Percentiles rank a stretch among this genome's conserved stretches.
Conservation (phyloP, 306 rosid genomes). For the Castanospermum australe region DNA sequence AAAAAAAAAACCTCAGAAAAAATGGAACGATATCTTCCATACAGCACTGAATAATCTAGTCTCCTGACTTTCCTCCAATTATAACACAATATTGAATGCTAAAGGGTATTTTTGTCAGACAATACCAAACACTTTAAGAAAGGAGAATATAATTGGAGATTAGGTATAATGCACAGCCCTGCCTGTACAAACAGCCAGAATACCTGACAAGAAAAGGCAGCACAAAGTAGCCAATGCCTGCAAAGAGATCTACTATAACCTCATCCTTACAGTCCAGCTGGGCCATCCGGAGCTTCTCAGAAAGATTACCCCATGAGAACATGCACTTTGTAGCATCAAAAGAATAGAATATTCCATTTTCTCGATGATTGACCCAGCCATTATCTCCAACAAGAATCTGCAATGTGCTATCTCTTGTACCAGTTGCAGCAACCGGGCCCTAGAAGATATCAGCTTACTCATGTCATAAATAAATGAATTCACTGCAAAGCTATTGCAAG, state of each 20-base stretch:
- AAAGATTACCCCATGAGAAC: constrained; percentile 99
- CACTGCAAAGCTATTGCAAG: constrained; percentile 19
- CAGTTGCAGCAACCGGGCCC: constrained; percentile 87
- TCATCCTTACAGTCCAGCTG: constrained; percentile 64
- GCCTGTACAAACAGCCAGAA: constrained; percentile 1
- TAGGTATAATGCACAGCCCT: constrained; percentile 6
- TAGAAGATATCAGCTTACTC: constrained; percentile 37
- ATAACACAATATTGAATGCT: constrained; percentile 7
- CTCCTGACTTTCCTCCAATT: background rate
- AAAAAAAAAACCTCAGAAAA: background rate
- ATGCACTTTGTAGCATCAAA: constrained; percentile 89
- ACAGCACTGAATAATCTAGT: background rate
- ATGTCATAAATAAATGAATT: constrained; percentile 17
- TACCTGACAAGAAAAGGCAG: constrained; percentile 97
- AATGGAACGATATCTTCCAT: background rate
- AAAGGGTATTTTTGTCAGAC: background rate
- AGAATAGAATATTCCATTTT: constrained; percentile 84
- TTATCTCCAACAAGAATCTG: constrained; percentile 86
- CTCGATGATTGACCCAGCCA: constrained; percentile 95
- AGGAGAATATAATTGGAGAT: constrained; percentile 1
- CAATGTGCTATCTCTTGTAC: constrained; percentile 85
- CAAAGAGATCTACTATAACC: constrained; percentile 80
- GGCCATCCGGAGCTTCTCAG: constrained; percentile 90
- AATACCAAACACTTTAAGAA: background rate
- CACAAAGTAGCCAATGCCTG: constrained; percentile 93